Percentiles rank a stretch among this genome's conserved stretches.
These are phyloP conservation scores for Datisca glomerata DNA, from an alignment of 306 rosid species.

Conservation along the genomic window DNA sequence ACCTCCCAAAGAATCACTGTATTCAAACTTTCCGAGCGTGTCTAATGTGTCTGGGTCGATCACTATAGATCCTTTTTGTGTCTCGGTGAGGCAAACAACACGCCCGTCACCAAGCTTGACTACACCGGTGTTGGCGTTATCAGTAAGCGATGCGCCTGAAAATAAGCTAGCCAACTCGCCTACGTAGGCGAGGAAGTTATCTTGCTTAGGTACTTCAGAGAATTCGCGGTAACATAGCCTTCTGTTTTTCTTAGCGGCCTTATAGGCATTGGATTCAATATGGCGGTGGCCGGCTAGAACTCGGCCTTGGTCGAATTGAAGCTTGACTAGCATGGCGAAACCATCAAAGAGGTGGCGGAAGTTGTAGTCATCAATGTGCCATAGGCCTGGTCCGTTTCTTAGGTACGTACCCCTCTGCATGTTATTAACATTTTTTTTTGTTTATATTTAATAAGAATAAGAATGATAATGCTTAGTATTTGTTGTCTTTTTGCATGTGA, in stretches of 20 bases:
- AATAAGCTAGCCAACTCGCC: constrained; percentile 70
- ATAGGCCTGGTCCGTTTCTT: constrained; percentile 87
- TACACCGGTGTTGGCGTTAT: constrained; percentile 86
- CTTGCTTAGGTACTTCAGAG: constrained; percentile 69
- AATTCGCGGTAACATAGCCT: constrained; percentile 83
- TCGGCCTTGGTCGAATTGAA: constrained; percentile 42
- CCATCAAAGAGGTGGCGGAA: constrained; percentile 95
- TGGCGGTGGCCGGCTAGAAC: constrained; percentile 68
- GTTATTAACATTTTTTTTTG: too few species aligned
- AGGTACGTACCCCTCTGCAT: constrained; percentile 94
- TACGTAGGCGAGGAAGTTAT: constrained; percentile 47
- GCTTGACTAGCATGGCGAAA: constrained; percentile 68
- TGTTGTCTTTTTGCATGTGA: too few species aligned
- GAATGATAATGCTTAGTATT: too few species aligned
- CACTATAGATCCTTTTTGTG: constrained; percentile 79
- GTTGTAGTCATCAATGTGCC: constrained; percentile 77
- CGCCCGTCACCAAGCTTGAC: constrained; percentile 74
- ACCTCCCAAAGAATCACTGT: constrained; percentile 57
- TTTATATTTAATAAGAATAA: too few species aligned
- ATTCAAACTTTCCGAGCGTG: constrained; percentile 57
- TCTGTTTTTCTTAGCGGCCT: constrained; percentile 56
- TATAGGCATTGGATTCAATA: constrained; percentile 62
- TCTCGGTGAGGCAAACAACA: constrained; percentile 84
- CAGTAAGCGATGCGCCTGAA: constrained; percentile 73
- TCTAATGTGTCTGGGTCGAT: constrained; percentile 63